Evolutionary conservation across 2,329 filamentous ascomycete genomes (phyloP).

Genomic region (Talaromyces sp.): DNA sequence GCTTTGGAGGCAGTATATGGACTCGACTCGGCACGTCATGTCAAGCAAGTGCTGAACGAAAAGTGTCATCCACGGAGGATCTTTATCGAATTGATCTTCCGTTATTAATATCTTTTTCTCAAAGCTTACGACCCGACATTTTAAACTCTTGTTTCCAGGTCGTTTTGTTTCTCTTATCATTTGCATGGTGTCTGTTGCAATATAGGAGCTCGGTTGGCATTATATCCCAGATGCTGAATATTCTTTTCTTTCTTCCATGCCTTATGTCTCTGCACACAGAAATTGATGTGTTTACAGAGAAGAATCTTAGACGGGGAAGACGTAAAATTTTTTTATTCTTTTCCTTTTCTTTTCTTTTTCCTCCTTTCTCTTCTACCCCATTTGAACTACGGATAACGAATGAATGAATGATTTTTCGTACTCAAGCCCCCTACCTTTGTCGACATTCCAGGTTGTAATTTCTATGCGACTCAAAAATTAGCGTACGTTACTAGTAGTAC

Average conservation of each 20-base stretch:
- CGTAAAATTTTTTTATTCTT: neutral
- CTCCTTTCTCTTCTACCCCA: no score
- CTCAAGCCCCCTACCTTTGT: neutral
- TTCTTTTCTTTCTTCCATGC: slow-evolving; percentile 6
- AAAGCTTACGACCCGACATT: neutral
- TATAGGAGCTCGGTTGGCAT: slow-evolving; percentile 15
- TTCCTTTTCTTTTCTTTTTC: neutral
- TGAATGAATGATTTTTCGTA: neutral
- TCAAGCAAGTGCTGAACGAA: slow-evolving; percentile 14
- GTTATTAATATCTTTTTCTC: slow-evolving; percentile 5
- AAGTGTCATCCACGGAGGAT: slow-evolving; percentile 13
- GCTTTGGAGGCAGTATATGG: neutral
- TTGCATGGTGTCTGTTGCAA: slow-evolving; percentile 10
- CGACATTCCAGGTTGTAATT: neutral
- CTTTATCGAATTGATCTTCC: neutral
- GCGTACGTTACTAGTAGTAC: no score
- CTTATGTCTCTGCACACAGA: slow-evolving; percentile 4
- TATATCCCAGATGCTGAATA: slow-evolving; percentile 11
- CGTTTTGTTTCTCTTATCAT: neutral
- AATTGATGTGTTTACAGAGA: neutral
- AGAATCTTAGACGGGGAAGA: neutral
- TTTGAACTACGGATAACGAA: neutral
- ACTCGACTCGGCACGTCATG: neutral
- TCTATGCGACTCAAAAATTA: neutral
- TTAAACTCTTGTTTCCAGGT: slow-evolving; percentile 5